These are phyloP conservation scores for Penicillium ochrochloron DNA, from an alignment of 495 filamentous ascomycete genomes.

Conservation along the genomic window DNA sequence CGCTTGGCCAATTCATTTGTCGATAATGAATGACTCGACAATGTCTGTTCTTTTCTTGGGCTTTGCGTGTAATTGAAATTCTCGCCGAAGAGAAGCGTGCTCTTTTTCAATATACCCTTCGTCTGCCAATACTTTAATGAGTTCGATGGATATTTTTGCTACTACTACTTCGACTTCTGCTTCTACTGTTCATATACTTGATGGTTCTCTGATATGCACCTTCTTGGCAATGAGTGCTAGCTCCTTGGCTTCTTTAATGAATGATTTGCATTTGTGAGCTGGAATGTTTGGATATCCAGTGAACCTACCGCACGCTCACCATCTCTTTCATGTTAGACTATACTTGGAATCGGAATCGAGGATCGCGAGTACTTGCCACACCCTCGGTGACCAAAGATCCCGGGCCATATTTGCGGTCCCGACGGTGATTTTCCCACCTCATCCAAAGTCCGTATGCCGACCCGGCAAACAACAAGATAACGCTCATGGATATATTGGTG, in stretches of 20 bases:
- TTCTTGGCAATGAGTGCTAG: background rate
- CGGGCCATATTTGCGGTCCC: background rate
- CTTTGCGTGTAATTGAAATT: slow-evolving; percentile 25
- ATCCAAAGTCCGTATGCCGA: slow-evolving; percentile 1
- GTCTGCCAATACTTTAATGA: slow-evolving; percentile 15
- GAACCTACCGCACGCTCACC: background rate
- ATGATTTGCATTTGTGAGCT: background rate
- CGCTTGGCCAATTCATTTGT: slow-evolving; percentile 84
- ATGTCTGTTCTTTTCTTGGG: slow-evolving; percentile 5
- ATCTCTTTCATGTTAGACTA: background rate
- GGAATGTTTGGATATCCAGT: background rate
- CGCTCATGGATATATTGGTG: background rate
- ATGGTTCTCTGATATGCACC: background rate
- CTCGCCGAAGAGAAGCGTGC: slow-evolving; percentile 15
- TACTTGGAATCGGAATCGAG: slow-evolving; percentile 6
- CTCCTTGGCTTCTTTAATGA: background rate
- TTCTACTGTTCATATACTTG: slow-evolving; percentile 7
- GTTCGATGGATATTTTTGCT: slow-evolving; percentile 16
- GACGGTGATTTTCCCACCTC: slow-evolving; percentile 1
- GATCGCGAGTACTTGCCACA: background rate
- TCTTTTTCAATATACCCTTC: slow-evolving; percentile 31
- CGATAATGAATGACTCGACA: slow-evolving; percentile 74
- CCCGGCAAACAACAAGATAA: background rate
- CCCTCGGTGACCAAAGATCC: background rate
- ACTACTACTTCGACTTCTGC: slow-evolving; percentile 3